Percentiles rank a stretch among this genome's conserved stretches.
Conservation (phyloP, 257 asterid genomes). For the Solanum arcanum region DNA sequence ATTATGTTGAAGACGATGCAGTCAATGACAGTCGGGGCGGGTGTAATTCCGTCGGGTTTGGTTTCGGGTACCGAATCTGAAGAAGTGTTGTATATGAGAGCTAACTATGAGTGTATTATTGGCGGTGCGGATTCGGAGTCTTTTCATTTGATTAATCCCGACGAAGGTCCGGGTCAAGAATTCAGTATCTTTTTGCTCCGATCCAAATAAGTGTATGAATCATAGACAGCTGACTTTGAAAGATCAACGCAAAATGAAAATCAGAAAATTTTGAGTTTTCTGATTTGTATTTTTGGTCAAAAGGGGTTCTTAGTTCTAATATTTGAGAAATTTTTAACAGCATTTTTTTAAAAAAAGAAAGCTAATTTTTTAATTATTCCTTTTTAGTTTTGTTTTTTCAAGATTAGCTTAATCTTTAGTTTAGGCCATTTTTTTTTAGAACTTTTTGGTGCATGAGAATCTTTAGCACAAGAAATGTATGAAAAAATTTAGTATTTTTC, state of each 20-base stretch:
- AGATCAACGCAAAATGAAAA: background rate
- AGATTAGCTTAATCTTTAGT: background rate
- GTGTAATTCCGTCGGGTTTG: constrained; percentile 57
- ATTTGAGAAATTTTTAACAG: background rate
- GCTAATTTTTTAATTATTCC: background rate
- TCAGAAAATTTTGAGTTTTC: background rate
- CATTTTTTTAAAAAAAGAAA: background rate
- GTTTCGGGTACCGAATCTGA: constrained; percentile 44
- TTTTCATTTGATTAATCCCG: constrained; percentile 86
- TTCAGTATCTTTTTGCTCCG: constrained; percentile 86
- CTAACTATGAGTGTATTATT: constrained; percentile 69
- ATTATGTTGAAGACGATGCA: constrained; percentile 72
- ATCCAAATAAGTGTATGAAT: constrained; percentile 21
- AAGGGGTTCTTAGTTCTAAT: background rate
- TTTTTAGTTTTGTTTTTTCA: background rate
- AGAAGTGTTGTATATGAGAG: constrained; percentile 91
- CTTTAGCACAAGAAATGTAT: background rate
- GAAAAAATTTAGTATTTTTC: background rate
- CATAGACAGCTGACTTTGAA: background rate
- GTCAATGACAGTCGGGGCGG: constrained; percentile 80
- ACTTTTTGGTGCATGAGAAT: background rate
- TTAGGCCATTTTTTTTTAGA: background rate
- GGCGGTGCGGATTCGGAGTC: constrained; percentile 90
- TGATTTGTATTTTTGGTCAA: background rate
- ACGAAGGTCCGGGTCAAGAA: constrained; percentile 75